A percentile compares a stretch with the other conserved stretches of the same genome.
phyloP scores from a whole-genome alignment of 352 stramenopile species.

The Salisapilia sapeloensis region DNA sequence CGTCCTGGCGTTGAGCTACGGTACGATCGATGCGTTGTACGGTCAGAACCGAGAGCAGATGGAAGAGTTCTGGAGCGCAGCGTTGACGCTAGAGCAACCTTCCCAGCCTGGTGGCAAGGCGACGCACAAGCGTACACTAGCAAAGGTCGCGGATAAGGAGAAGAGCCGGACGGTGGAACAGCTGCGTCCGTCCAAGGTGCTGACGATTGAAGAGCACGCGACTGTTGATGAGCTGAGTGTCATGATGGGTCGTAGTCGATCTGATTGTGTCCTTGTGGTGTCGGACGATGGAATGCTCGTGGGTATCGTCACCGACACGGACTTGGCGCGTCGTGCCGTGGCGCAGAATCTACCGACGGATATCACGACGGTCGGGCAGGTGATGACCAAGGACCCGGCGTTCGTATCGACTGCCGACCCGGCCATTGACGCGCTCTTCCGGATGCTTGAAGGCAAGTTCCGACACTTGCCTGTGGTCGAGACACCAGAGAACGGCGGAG shows the following conservation, averaged over 20 bases:
- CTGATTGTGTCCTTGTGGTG: conserved; percentile 88
- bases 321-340: conserved; percentile 69
- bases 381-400: conserved; percentile 74
- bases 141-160: conserved; percentile 33
- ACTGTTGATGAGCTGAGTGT: conserved; percentile 76
- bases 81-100: conserved; percentile 62
- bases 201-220: conserved; percentile 70
- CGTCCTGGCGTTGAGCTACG: conserved; percentile 72
- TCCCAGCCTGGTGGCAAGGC: conserved; percentile 15
- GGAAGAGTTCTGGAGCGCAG: conserved; percentile 82
- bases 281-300: conserved; percentile 75
- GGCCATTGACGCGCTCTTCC: conserved; percentile 71
- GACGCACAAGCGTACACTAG: conserved; percentile 19
- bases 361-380: conserved; percentile 40
- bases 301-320: conserved; percentile 92
- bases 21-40: conserved; percentile 79
- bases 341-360: conserved; percentile 63
- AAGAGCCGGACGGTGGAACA: conserved; percentile 64
- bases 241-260: conserved; percentile 81
- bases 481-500: conserved; percentile 20
- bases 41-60: conserved; percentile 76
- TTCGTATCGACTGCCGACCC: conserved; percentile 74
- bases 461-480: conserved; percentile 75
- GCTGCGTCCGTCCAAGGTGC: conserved; percentile 69
- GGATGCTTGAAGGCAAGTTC: conserved; percentile 80